These are phyloP conservation scores for Rhizopogon vesiculosus DNA, from an alignment of 768 basidiomycete species.

Conservation along the genomic window DNA sequence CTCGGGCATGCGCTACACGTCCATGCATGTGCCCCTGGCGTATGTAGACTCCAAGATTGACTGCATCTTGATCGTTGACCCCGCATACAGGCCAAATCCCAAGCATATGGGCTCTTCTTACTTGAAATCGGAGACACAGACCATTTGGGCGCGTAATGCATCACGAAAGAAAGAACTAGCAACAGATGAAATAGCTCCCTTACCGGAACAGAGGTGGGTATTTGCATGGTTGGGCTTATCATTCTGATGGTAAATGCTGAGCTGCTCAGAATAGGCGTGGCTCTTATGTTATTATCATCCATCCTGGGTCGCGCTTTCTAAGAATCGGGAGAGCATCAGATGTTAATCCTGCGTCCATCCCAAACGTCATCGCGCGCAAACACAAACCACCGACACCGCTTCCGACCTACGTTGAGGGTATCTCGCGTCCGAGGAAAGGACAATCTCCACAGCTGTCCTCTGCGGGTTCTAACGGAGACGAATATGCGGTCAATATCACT, in stretches of 20 bases:
- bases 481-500: slow-evolving; percentile 39
- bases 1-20: slow-evolving; percentile 75
- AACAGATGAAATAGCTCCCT: slow-evolving; percentile 32
- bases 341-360: slow-evolving; percentile 62
- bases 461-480: slow-evolving; percentile 36
- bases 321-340: slow-evolving; percentile 77
- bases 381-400: slow-evolving; percentile 39
- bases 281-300: slow-evolving; percentile 73
- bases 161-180: slow-evolving; percentile 44
- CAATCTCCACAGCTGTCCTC: slow-evolving; percentile 15
- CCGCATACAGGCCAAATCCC: slow-evolving; percentile 56
- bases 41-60: slow-evolving; percentile 28
- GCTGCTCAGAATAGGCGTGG: slow-evolving; percentile 51
- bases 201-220: slow-evolving; percentile 44
- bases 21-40: slow-evolving; percentile 77
- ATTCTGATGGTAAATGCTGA: slow-evolving; percentile 23
- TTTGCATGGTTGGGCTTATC: slow-evolving; percentile 5
- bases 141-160: slow-evolving; percentile 68
- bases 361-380: slow-evolving; percentile 71
- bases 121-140: slow-evolving; percentile 71
- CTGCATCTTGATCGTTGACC: slow-evolving; percentile 7
- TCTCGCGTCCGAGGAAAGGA: slow-evolving; percentile 50
- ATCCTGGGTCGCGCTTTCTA: slow-evolving; percentile 70
- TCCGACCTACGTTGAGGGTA: slow-evolving; percentile 41
- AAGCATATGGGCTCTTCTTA: slow-evolving; percentile 79